Conservation (phyloP, 2,329 filamentous ascomycete species). For the Coniochaeta hoffmannii region DNA sequence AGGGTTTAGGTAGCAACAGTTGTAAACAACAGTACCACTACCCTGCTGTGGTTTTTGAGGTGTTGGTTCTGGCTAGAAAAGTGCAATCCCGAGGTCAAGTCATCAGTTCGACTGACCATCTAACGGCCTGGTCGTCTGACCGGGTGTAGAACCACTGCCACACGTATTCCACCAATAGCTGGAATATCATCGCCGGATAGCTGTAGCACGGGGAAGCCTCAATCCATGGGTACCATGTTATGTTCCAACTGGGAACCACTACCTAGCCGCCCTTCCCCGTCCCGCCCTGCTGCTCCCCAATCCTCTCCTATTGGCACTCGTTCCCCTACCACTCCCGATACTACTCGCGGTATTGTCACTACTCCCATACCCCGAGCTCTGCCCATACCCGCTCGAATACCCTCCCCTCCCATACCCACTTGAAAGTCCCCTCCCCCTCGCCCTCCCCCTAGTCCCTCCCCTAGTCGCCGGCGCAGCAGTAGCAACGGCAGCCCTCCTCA, state of each 20-base stretch:
- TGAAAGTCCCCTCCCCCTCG: slow-evolving; percentile 10
- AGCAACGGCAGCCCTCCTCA: slow-evolving; percentile 30
- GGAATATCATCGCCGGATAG: no score
- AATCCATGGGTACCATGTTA: no score
- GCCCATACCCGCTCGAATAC: slow-evolving; percentile 20
- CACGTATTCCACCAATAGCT: no score
- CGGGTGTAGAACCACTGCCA: no score
- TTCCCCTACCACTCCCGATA: slow-evolving; percentile 27
- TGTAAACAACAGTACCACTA: no score
- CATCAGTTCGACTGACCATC: no score
- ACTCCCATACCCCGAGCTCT: slow-evolving; percentile 10
- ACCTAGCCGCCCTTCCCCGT: slow-evolving; percentile 32
- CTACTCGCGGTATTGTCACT: slow-evolving; percentile 21
- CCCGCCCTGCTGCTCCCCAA: slow-evolving; percentile 43
- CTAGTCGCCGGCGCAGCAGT: slow-evolving; percentile 7
- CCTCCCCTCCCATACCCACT: slow-evolving; percentile 12
- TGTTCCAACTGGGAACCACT: no score
- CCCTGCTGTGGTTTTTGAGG: no score
- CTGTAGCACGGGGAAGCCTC: not conserved
- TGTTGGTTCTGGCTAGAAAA: no score
- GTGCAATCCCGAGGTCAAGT: no score
- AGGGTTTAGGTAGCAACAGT: no score
- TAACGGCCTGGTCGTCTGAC: no score
- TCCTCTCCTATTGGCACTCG: not conserved
- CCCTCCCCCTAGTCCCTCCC: slow-evolving; percentile 11